Conservation (phyloP, 306 rosid genomes). For the Dicorynia guianensis region DNA sequence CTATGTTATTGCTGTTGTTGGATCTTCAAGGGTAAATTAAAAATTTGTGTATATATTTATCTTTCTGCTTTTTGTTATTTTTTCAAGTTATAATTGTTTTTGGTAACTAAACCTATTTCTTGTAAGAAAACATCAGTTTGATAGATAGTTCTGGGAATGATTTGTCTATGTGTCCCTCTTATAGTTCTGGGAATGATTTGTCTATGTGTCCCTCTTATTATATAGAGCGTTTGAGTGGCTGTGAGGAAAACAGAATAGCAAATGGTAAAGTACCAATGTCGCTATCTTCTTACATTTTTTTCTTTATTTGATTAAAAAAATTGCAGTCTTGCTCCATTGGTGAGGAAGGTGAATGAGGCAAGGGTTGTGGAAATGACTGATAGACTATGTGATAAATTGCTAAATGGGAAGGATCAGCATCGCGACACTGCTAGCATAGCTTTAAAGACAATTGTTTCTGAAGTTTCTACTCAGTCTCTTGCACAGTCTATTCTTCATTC, state of each 20-base stretch:
- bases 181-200: too few relatives aligned
- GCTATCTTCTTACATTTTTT: too few relatives aligned
- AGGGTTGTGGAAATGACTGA: slow-evolving; percentile 92
- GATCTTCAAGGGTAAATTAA: neutral
- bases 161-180: neutral
- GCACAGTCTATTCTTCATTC: slow-evolving; percentile 82
- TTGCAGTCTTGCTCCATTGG: slow-evolving; percentile 93
- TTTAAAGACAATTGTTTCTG: slow-evolving; percentile 93
- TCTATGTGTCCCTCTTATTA: slow-evolving; percentile 12
- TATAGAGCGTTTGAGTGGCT: slow-evolving; percentile 15
- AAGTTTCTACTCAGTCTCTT: slow-evolving; percentile 85
- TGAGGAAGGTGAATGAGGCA: slow-evolving; percentile 83
- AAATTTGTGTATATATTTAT: neutral
- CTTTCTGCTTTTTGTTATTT: neutral
- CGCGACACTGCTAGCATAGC: slow-evolving; percentile 98
- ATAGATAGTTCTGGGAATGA: slow-evolving; percentile 1
- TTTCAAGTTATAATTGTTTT: neutral
- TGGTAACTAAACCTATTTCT: neutral
- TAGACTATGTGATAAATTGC: slow-evolving; percentile 83
- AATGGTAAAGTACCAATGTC: neutral
- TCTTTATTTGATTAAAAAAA: neutral
- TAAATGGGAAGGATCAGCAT: slow-evolving; percentile 91
- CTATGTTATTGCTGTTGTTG: too few relatives aligned
- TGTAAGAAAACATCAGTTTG: slow-evolving; percentile 1
- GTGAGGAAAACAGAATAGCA: neutral